phyloP scores from a whole-genome alignment of 2,329 filamentous ascomycete species.

The Colletotrichum sp. region DNA sequence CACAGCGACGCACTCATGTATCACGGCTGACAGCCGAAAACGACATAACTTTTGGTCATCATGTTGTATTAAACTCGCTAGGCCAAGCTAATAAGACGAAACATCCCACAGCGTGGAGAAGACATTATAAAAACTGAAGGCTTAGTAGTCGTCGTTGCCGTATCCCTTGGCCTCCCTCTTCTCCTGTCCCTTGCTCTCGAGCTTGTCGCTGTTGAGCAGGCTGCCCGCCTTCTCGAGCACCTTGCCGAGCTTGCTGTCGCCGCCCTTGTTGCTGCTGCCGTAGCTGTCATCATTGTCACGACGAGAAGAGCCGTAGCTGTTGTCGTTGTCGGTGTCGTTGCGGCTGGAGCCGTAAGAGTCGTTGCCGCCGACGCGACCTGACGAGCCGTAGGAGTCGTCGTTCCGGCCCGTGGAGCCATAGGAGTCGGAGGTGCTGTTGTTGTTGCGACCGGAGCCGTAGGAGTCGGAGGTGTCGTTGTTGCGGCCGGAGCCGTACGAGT shows the following conservation, averaged over 20 bases:
- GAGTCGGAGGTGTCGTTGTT: constrained; percentile 23
- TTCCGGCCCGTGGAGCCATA: constrained; percentile 16
- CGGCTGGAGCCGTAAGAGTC: constrained; percentile 23
- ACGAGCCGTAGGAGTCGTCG: constrained; percentile 24
- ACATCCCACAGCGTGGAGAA: background rate
- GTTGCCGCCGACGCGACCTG: constrained; percentile 10
- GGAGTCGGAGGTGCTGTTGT: constrained; percentile 13
- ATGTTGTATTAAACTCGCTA: background rate
- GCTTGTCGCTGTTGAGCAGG: constrained; percentile 49
- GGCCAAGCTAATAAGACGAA: background rate
- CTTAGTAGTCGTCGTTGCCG: constrained; percentile 21
- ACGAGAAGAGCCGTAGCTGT: constrained; percentile 11
- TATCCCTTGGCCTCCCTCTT: constrained; percentile 49
- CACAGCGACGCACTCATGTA: background rate
- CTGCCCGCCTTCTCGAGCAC: constrained; percentile 63
- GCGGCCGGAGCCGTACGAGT: constrained; percentile 15
- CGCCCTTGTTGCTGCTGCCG: constrained; percentile 15
- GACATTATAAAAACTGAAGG: fast-evolving
- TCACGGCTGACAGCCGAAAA: background rate
- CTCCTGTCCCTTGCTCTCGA: constrained; percentile 53
- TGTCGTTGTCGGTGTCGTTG: constrained; percentile 45
- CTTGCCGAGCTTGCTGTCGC: constrained; percentile 57
- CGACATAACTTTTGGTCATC: background rate
- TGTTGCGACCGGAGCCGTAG: constrained; percentile 23
- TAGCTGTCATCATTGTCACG: constrained; percentile 35